phyloP scores from a whole-genome alignment of 2,329 filamentous ascomycete species.

The Hymenoscyphus albidus region DNA sequence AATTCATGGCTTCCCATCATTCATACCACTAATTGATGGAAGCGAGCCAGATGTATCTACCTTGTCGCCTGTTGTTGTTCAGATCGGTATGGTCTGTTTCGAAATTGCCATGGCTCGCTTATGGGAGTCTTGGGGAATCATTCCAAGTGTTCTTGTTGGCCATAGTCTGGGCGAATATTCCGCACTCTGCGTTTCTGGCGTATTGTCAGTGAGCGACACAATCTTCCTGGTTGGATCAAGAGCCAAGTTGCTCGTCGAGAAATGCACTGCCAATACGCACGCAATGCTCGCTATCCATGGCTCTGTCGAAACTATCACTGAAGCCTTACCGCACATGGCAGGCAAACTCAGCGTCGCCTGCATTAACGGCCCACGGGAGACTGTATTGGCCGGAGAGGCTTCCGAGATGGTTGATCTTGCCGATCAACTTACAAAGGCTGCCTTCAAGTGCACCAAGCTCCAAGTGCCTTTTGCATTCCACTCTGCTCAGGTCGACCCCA shows the following conservation, averaged over 20 bases:
- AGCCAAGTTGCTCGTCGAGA: conserved; percentile 59
- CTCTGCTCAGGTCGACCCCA: conserved; percentile 60
- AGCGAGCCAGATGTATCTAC: conserved; percentile 38
- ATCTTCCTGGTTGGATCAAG: conserved; percentile 67
- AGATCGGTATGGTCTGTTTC: conserved; percentile 50
- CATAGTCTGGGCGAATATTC: conserved; percentile 71
- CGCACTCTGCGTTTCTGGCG: conserved; percentile 65
- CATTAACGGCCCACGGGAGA: conserved; percentile 71
- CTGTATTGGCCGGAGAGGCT: conserved; percentile 61
- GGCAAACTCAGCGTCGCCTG: conserved; percentile 55
- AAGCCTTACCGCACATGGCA: conserved; percentile 50
- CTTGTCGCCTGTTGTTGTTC: conserved; percentile 48
- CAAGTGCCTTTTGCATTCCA: conserved; percentile 66
- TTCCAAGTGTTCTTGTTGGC: conserved; percentile 52
- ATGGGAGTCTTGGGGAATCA: conserved; percentile 53
- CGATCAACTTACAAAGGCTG: conserved; percentile 44
- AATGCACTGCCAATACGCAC: conserved; percentile 64
- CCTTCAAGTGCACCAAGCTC: conserved; percentile 59
- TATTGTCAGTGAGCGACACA: conserved; percentile 67
- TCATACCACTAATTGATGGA: conserved; percentile 41
- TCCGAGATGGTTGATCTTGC: conserved; percentile 52
- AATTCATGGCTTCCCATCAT: conserved; percentile 24
- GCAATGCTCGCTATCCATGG: conserved; percentile 58
- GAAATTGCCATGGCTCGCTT: conserved; percentile 53
- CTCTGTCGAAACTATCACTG: conserved; percentile 37